A percentile compares a stretch with the other conserved stretches of the same genome.
Evolutionary conservation across 2,329 filamentous ascomycete genomes (phyloP).

Genomic region (Keithomyces neogunnii): DNA sequence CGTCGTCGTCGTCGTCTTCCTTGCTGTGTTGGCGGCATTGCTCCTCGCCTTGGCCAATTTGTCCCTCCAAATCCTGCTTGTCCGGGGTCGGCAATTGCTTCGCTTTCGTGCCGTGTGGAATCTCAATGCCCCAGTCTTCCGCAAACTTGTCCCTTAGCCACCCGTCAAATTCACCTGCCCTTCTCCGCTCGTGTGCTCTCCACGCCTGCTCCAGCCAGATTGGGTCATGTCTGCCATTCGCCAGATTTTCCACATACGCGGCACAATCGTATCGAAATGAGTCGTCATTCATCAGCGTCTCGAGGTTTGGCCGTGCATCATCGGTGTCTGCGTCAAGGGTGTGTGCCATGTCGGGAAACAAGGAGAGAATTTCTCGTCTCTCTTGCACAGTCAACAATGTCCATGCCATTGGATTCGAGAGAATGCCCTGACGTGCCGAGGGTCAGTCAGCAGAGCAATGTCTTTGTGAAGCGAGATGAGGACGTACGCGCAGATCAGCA

Average conservation of each 20-base stretch:
- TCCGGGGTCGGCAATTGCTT: background rate
- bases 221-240: conserved; percentile 40
- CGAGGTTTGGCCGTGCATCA: conserved; percentile 31
- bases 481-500: conserved; percentile 27
- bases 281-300: conserved; percentile 35
- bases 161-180: conserved; percentile 40
- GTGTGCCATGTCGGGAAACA: conserved; percentile 29
- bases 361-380: conserved; percentile 25
- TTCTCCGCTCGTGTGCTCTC: conserved; percentile 39
- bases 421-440: conserved; percentile 20
- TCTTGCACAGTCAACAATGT: conserved; percentile 24
- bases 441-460: background rate
- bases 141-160: conserved; percentile 36
- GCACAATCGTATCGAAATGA: conserved; percentile 39
- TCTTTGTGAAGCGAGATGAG: background rate
- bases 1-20: background rate
- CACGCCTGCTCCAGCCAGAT: conserved; percentile 46
- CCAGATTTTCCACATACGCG: conserved; percentile 36
- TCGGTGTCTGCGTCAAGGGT: conserved; percentile 27
- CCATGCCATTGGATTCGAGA: conserved; percentile 31
- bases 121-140: conserved; percentile 36
- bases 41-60: background rate
- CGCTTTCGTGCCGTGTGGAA: conserved; percentile 25
- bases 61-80: background rate
- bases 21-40: too few species aligned